These are phyloP conservation scores for Fusarium chaquense DNA, from an alignment of 2,329 filamentous ascomycete genomes.

Conservation along the genomic window DNA sequence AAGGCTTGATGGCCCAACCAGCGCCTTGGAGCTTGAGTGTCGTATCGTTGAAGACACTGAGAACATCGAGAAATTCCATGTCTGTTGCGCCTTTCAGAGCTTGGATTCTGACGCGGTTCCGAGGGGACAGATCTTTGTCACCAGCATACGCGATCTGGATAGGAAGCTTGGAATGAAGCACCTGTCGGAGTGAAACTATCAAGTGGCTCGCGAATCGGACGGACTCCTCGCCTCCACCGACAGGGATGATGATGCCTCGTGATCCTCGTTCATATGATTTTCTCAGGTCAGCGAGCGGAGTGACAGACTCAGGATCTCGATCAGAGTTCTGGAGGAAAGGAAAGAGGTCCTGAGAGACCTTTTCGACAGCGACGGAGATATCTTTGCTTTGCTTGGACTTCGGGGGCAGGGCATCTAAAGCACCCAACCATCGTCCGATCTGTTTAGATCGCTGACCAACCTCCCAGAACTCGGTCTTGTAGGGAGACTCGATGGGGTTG, in stretches of 20 bases:
- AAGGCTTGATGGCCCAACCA: constrained; percentile 56
- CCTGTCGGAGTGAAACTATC: constrained; percentile 48
- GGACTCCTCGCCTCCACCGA: constrained; percentile 40
- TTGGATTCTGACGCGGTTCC: constrained; percentile 40
- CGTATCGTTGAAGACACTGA: constrained; percentile 49
- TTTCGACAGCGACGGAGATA: constrained; percentile 8
- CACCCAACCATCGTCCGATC: constrained; percentile 28
- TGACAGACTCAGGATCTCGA: constrained; percentile 3
- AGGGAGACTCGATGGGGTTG: constrained; percentile 44
- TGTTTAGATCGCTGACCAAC: constrained; percentile 44
- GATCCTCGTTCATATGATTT: constrained; percentile 21
- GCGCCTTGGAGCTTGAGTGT: constrained; percentile 47
- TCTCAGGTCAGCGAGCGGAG: constrained; percentile 47
- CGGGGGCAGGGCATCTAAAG: not conserved
- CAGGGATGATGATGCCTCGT: constrained; percentile 52
- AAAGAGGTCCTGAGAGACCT: constrained; percentile 35
- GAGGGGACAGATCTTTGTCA: constrained; percentile 48
- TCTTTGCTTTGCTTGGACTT: not conserved
- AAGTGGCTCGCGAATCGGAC: constrained; percentile 52
- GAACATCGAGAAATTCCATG: constrained; percentile 51
- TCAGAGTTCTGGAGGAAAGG: constrained; percentile 39
- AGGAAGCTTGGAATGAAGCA: constrained; percentile 47
- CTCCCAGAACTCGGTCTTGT: constrained; percentile 49
- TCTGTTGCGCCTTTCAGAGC: constrained; percentile 19
- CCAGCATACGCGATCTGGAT: constrained; percentile 54